A percentile compares a stretch with the other conserved stretches of the same genome.
Conservation (phyloP, 441 rosid genomes). For the Erodium moschatum region DNA sequence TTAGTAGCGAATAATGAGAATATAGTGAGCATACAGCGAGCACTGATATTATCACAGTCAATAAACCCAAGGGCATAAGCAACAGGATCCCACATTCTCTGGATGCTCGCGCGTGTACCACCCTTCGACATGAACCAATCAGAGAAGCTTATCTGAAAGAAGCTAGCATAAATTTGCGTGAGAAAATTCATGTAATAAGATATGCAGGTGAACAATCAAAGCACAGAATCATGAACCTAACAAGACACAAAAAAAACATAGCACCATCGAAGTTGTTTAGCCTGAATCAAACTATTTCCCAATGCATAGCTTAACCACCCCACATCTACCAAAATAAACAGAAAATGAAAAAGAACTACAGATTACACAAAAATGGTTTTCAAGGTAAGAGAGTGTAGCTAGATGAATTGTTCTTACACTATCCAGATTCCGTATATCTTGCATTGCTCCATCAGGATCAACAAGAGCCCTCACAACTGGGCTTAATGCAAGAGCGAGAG, state of each 20-base stretch:
- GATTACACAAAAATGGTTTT: background rate
- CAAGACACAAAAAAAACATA: background rate
- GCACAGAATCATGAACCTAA: background rate
- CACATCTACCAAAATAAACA: background rate
- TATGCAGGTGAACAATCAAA: background rate
- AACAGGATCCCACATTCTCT: slow-evolving; percentile 99
- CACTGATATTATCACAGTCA: slow-evolving; percentile 97
- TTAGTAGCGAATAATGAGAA: slow-evolving; percentile 95
- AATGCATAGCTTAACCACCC: slow-evolving; percentile 4
- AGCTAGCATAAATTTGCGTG: slow-evolving; percentile 17
- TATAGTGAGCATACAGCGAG: slow-evolving; percentile 98
- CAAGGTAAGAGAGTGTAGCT: background rate
- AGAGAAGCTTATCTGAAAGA: slow-evolving; percentile 77
- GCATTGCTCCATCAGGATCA: slow-evolving; percentile 85
- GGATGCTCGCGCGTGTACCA: slow-evolving; percentile 78
- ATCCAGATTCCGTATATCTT: slow-evolving; percentile 76
- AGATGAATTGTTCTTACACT: slow-evolving; percentile 40
- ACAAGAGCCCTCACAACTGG: slow-evolving; percentile 88
- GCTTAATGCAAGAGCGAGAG: slow-evolving; percentile 86
- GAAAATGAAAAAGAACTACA: background rate
- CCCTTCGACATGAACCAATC: slow-evolving; percentile 98
- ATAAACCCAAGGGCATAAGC: slow-evolving; percentile 97
- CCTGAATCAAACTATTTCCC: background rate
- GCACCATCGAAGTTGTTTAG: background rate
- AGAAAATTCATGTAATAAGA: background rate